Conservation (phyloP, 768 basidiomycete genomes). For the Lactifluus piperatus region DNA sequence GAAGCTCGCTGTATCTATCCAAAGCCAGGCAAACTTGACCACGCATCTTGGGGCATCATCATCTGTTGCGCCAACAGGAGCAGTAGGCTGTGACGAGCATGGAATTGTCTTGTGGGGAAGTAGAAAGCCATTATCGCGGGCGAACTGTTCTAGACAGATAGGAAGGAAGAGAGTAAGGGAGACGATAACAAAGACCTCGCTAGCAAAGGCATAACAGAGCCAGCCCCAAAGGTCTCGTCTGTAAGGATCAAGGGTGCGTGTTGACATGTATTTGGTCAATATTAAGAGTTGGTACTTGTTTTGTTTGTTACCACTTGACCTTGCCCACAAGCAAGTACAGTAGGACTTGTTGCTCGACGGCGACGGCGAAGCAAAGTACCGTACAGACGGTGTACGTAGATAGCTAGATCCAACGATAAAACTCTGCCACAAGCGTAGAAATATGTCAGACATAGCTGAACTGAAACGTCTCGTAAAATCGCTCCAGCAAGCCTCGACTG, state of each 20-base stretch:
- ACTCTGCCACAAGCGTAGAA: neutral
- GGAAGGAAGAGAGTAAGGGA: conserved; percentile 77
- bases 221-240: conserved; percentile 51
- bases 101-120: conserved; percentile 57
- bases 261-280: conserved; percentile 1
- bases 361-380: conserved; percentile 4
- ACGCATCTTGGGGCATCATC: conserved; percentile 53
- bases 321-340: neutral
- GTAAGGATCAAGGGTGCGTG: conserved; percentile 1
- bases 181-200: conserved; percentile 76
- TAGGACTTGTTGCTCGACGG: conserved; percentile 1
- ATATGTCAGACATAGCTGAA: conserved; percentile 19
- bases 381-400: conserved; percentile 16
- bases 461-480: conserved; percentile 21
- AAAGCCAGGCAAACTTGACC: conserved; percentile 71
- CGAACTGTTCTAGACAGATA: conserved; percentile 81
- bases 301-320: neutral
- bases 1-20: conserved; percentile 90
- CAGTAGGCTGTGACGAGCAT: conserved; percentile 32
- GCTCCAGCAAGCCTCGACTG: conserved; percentile 15
- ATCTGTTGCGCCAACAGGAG: conserved; percentile 16
- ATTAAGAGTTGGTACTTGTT: neutral
- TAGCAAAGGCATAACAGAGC: conserved; percentile 81
- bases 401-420: conserved; percentile 14
- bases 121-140: conserved; percentile 76